Percentiles rank a stretch among this genome's conserved stretches.
These are phyloP conservation scores for Trichoderma asperellum DNA, from an alignment of 2,329 filamentous ascomycete species.

Conservation along the genomic window DNA sequence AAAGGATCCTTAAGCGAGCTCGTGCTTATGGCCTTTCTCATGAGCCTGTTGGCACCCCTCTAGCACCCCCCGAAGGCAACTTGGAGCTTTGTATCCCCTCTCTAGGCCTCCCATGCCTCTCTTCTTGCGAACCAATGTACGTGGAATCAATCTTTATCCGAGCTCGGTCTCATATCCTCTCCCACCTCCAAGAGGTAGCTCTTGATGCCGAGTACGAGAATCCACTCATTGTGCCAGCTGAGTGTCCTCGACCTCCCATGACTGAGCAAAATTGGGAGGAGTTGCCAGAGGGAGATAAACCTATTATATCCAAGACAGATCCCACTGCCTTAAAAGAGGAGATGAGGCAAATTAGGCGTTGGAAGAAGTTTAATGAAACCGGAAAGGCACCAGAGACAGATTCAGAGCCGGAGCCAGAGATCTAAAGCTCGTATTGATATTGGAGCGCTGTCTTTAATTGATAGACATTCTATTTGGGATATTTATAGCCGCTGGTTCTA, in stretches of 20 bases:
- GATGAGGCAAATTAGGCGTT: conserved; percentile 35
- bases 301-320: conserved; percentile 34
- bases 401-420: conserved; percentile 29
- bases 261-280: conserved; percentile 40
- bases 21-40: conserved; percentile 64
- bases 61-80: conserved; percentile 59
- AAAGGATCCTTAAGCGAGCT: conserved; percentile 50
- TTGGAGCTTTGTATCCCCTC: conserved; percentile 45
- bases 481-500: background rate
- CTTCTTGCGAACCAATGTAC: conserved; percentile 63
- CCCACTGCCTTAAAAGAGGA: conserved; percentile 34
- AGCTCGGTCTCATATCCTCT: conserved; percentile 57
- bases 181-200: conserved; percentile 64
- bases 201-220: conserved; percentile 46
- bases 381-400: conserved; percentile 36
- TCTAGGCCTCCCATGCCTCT: conserved; percentile 69
- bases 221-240: conserved; percentile 10
- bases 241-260: conserved; percentile 9
- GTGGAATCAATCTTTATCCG: conserved; percentile 65
- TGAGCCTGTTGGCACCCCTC: conserved; percentile 54
- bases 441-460: background rate
- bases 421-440: background rate
- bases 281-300: conserved; percentile 40
- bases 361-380: conserved; percentile 38
- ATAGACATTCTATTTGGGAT: background rate